Evolutionary conservation across 1,284 basidiomycete species (phyloP).

Genomic region (Cryptococcus hybrid): DNA sequence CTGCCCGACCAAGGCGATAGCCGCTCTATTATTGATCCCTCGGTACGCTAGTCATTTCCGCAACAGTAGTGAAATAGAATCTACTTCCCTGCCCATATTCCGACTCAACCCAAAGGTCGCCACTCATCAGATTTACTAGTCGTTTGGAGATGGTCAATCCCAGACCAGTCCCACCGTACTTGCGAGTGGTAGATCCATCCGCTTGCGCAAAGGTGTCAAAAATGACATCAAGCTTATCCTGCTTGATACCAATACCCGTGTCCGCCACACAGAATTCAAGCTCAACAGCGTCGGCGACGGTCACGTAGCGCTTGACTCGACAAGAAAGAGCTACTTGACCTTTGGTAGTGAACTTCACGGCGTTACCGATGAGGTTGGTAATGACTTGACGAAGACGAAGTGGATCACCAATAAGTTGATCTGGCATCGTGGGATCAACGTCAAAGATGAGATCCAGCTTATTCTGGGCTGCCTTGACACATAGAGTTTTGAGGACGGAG

Average conservation of each 20-base stretch:
- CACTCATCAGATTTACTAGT: constrained; percentile 95
- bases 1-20: constrained; percentile 71
- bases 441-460: constrained; percentile 97
- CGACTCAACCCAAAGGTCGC: constrained; percentile 97
- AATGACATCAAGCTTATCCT: constrained; percentile 97
- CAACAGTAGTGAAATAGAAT: constrained; percentile 91
- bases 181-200: constrained; percentile 90
- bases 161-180: constrained; percentile 97
- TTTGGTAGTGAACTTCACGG: constrained; percentile 92
- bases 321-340: constrained; percentile 92
- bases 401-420: constrained; percentile 96
- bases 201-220: constrained; percentile 99
- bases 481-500: constrained; percentile 95
- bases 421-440: constrained; percentile 92
- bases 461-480: constrained; percentile 96
- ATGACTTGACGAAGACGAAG: constrained; percentile 77
- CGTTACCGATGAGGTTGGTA: constrained; percentile 92
- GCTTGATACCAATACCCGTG: constrained; percentile 98
- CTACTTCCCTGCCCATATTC: constrained; percentile 88
- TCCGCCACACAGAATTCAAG: constrained; percentile 97
- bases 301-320: constrained; percentile 63
- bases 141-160: constrained; percentile 95
- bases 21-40: constrained; percentile 71
- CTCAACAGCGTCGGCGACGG: constrained; percentile 66
- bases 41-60: constrained; percentile 52